A percentile compares a stretch with the other conserved stretches of the same genome.
Evolutionary conservation across 768 basidiomycete genomes (phyloP).

Genomic region (Coprinellus aureogranulatus): DNA sequence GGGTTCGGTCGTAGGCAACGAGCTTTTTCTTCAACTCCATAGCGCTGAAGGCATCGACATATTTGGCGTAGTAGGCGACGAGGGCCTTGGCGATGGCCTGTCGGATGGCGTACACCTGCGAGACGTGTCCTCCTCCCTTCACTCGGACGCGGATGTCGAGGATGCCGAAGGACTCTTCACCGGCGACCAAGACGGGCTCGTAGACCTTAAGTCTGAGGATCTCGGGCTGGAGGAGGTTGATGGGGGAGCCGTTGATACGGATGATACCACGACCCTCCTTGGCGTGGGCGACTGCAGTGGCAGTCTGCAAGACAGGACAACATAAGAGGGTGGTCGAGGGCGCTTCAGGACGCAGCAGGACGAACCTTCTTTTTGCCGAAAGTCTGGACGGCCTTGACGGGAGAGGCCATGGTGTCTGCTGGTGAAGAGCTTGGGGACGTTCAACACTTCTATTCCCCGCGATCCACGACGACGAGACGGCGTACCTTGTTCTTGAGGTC

Average conservation of each 20-base stretch:
- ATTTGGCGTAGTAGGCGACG: slow-evolving; percentile 98
- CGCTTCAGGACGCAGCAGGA: slow-evolving; percentile 4
- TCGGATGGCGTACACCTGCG: slow-evolving; percentile 97
- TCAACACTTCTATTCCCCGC: slow-evolving; percentile 4
- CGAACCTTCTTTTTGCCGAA: slow-evolving; percentile 99
- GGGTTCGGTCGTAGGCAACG: slow-evolving; percentile 89
- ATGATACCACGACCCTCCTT: slow-evolving; percentile 95
- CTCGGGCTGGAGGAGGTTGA: slow-evolving; percentile 92
- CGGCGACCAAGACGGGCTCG: slow-evolving; percentile 92
- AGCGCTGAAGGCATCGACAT: slow-evolving; percentile 94
- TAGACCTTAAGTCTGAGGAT: slow-evolving; percentile 98
- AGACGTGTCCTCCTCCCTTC: slow-evolving; percentile 98
- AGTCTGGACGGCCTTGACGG: slow-evolving; percentile 91
- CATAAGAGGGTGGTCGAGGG: background rate
- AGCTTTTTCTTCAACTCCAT: slow-evolving; percentile 98
- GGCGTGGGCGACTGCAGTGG: slow-evolving; percentile 96
- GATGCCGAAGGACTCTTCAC: slow-evolving; percentile 80
- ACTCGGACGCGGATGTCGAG: slow-evolving; percentile 98
- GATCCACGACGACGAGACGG: slow-evolving; percentile 7
- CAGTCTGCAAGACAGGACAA: slow-evolving; percentile 58
- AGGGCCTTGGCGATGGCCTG: slow-evolving; percentile 98
- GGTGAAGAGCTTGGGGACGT: slow-evolving; percentile 22
- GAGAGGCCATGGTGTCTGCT: slow-evolving; percentile 60
- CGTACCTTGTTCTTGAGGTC: slow-evolving; percentile 45
- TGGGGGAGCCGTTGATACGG: slow-evolving; percentile 95